phyloP scores from a whole-genome alignment of 768 basidiomycete species.

The Russula dissimulans region DNA sequence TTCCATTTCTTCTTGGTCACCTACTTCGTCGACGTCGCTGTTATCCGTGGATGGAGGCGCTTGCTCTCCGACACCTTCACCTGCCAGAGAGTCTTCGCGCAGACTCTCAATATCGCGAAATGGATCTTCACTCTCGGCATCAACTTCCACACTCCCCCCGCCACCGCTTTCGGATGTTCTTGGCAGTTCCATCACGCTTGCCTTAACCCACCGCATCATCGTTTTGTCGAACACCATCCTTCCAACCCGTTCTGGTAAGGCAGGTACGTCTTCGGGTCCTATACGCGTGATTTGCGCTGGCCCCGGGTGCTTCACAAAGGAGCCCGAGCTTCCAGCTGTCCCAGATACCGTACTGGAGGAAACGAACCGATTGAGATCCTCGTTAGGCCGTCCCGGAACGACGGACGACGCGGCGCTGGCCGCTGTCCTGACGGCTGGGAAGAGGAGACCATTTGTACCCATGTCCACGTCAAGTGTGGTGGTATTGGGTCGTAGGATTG shows the following conservation, averaged over 20 bases:
- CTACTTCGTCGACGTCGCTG: conserved; percentile 38
- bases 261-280: conserved; percentile 65
- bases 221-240: conserved; percentile 82
- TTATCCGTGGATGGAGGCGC: conserved; percentile 12
- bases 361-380: conserved; percentile 81
- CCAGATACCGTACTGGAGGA: conserved; percentile 80
- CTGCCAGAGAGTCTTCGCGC: conserved; percentile 34
- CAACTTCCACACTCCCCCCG: conserved; percentile 28
- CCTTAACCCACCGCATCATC: conserved; percentile 81
- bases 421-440: conserved; percentile 19
- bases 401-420: conserved; percentile 45
- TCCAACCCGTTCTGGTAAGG: conserved; percentile 69
- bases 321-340: conserved; percentile 62
- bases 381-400: conserved; percentile 42
- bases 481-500: conserved; percentile 1
- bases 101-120: conserved; percentile 89
- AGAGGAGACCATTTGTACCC: conserved; percentile 12
- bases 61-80: conserved; percentile 13
- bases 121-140: conserved; percentile 70
- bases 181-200: conserved; percentile 31
- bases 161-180: conserved; percentile 23
- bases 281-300: conserved; percentile 75
- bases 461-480: neutral
- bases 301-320: conserved; percentile 78
- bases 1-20: conserved; percentile 51